Percentiles rank a stretch among this genome's conserved stretches.
Conservation (phyloP, 1,139 yeast species). For the Taphrina deformans region DNA sequence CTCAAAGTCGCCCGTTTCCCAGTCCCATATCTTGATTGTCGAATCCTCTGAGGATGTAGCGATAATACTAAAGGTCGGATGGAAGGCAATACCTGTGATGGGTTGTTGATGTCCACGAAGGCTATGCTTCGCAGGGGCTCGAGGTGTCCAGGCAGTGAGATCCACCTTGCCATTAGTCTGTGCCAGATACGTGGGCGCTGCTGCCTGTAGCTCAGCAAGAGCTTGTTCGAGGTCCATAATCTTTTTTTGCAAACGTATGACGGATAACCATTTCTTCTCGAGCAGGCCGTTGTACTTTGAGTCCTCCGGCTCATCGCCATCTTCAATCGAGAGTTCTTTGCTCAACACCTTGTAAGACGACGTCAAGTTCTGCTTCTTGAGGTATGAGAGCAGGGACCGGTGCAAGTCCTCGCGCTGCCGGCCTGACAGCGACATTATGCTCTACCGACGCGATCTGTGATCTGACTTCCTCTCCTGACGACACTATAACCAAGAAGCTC, state of each 20-base stretch:
- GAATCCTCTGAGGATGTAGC: constrained; percentile 77
- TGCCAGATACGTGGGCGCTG: constrained; percentile 32
- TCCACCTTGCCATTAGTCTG: constrained; percentile 40
- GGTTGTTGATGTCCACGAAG: constrained; percentile 62
- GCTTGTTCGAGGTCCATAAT: constrained; percentile 45
- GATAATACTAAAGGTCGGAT: constrained; percentile 67
- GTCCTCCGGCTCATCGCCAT: neutral
- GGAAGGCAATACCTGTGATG: constrained; percentile 66
- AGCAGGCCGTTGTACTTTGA: constrained; percentile 46
- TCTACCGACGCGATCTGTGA: too few relatives aligned
- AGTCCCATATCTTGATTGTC: constrained; percentile 70
- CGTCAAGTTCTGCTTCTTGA: constrained; percentile 13
- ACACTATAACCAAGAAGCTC: too few relatives aligned
- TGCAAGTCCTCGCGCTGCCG: constrained; percentile 30
- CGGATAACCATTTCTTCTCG: constrained; percentile 88
- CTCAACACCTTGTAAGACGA: constrained; percentile 8
- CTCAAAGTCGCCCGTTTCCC: constrained; percentile 68
- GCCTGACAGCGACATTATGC: constrained; percentile 18
- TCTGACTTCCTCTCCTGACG: too few relatives aligned
- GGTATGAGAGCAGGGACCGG: constrained; percentile 18
- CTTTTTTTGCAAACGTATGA: constrained; percentile 72
- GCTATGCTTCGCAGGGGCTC: constrained; percentile 49
- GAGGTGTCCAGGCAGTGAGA: constrained; percentile 66
- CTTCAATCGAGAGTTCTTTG: constrained; percentile 18
- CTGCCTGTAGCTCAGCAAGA: constrained; percentile 17